Evolutionary conservation across 2,329 filamentous ascomycete genomes (phyloP), one percentile per base, ranked within the genome.

Genomic region (Cladophialophora yegresii): DNA sequence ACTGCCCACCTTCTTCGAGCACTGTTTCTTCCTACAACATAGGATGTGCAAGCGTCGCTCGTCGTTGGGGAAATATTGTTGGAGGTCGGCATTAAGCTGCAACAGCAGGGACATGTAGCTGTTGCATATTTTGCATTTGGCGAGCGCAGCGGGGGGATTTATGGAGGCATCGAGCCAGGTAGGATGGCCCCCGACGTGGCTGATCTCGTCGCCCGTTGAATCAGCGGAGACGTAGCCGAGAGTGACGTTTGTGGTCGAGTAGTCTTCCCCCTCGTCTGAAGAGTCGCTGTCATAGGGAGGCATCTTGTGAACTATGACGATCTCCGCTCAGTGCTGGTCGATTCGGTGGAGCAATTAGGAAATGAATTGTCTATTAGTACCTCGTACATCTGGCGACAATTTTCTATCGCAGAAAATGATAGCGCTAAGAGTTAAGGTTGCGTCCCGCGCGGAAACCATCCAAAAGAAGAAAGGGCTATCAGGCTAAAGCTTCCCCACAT

Each of bases 21-120:
- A 99, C 10, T 86, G 81, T 75, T 90, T 91, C 69, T 86, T 84
- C 64, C 87, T 85, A 77, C 95, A 99, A 20, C 85, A 85, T 76
- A 96, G 92, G 12, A 99, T 82, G 73, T 97, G 98, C 20, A 99
- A 76, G 67, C 93, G 86, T 70, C 95, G 84, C 73, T 97, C 92
- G 77, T 98, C 91, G 62, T 88, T 87, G 1, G 92, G 90, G 73
- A 96, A 97, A 55, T 87, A 84, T 61, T 93, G 89, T 13, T 92
- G 93, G 3, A 98, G 83, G 75, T 97, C 92, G 72, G 87, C 93
- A 77, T 99, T 92, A 30, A 99, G 84, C 77, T 99, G 92, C 54
- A 99, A 84, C 2, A 99, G 85, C 10, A 98, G 83, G 1, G 87
- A 88, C 86, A 97, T 92, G 58, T 91, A 78, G 58, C 87, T 85